phyloP scores from a whole-genome alignment of 345 rosid genomes.

The Sisymbrium altissimum region DNA sequence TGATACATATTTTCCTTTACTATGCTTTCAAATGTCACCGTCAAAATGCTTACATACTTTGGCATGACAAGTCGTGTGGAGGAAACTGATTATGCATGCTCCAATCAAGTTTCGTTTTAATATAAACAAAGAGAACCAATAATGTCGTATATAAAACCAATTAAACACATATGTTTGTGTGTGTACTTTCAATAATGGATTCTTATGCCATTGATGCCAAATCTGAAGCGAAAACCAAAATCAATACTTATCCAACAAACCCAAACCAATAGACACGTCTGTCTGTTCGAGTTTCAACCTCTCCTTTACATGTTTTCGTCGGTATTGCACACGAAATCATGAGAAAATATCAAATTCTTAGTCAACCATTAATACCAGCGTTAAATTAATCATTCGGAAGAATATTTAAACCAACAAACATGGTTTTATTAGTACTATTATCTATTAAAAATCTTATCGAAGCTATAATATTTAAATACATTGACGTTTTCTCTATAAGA shows the following conservation, averaged over 20 bases:
- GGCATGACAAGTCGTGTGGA: conserved; percentile 14
- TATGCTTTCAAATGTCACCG: conserved; percentile 3
- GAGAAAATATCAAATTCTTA: background rate
- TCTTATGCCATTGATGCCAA: background rate
- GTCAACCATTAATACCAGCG: conserved; percentile 14
- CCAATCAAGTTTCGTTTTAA: background rate
- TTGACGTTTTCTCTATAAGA: background rate
- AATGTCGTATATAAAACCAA: background rate
- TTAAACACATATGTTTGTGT: background rate
- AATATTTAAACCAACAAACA: conserved; percentile 3
- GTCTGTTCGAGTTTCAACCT: background rate
- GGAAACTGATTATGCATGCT: conserved; percentile 5
- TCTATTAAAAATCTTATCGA: background rate
- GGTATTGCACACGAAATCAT: background rate
- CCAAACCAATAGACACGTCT: background rate
- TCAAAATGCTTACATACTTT: conserved; percentile 17
- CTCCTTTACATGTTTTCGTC: background rate
- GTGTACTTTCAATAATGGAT: background rate
- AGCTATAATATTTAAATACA: background rate
- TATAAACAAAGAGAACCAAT: background rate
- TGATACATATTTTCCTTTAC: background rate
- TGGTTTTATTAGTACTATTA: background rate
- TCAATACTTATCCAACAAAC: background rate
- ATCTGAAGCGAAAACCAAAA: background rate
- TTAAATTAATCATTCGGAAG: background rate